Percentiles rank a stretch among this genome's conserved stretches.
These are phyloP conservation scores for Melastoma candidum DNA, from an alignment of 441 rosid genomes.

Conservation along the genomic window DNA sequence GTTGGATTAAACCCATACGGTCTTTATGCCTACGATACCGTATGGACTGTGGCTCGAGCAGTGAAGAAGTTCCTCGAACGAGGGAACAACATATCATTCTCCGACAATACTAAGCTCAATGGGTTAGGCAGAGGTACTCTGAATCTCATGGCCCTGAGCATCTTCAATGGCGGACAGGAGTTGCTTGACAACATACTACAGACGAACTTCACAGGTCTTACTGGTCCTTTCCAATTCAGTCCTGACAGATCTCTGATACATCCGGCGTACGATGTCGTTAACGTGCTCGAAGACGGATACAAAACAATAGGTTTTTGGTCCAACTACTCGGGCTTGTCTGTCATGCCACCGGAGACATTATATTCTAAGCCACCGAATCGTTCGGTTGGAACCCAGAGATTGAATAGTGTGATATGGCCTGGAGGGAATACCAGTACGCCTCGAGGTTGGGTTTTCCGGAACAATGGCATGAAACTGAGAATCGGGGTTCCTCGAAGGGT, in stretches of 20 bases:
- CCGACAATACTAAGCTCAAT: conserved; percentile 6
- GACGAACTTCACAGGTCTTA: conserved; percentile 16
- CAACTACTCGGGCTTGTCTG: conserved; percentile 18
- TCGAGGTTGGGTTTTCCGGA: conserved; percentile 18
- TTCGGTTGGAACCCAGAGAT: conserved; percentile 12
- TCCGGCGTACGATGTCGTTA: conserved; percentile 15
- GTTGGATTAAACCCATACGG: conserved; percentile 13
- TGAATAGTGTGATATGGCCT: conserved; percentile 14
- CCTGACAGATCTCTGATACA: conserved; percentile 12
- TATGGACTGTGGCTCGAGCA: conserved; percentile 16
- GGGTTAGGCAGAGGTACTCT: conserved; percentile 7
- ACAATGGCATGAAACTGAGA: conserved; percentile 15
- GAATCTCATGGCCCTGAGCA: conserved; percentile 14
- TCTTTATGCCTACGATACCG: conserved; percentile 15
- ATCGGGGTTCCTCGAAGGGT: conserved; percentile 17
- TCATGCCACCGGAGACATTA: conserved; percentile 12
- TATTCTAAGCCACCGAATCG: conserved; percentile 12
- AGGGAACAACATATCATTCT: conserved; percentile 15
- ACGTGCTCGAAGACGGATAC: conserved; percentile 6
- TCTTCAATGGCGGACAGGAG: conserved; percentile 13
- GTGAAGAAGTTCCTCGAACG: conserved; percentile 12
- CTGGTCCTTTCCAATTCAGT: conserved; percentile 11
- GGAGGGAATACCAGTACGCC: conserved; percentile 7
- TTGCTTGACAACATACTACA: conserved; percentile 12
- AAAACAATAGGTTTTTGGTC: conserved; percentile 15